Percentiles rank a stretch among this genome's conserved stretches.
phyloP scores from a whole-genome alignment of 306 rosid genomes.

The Cucumis cinereus region DNA sequence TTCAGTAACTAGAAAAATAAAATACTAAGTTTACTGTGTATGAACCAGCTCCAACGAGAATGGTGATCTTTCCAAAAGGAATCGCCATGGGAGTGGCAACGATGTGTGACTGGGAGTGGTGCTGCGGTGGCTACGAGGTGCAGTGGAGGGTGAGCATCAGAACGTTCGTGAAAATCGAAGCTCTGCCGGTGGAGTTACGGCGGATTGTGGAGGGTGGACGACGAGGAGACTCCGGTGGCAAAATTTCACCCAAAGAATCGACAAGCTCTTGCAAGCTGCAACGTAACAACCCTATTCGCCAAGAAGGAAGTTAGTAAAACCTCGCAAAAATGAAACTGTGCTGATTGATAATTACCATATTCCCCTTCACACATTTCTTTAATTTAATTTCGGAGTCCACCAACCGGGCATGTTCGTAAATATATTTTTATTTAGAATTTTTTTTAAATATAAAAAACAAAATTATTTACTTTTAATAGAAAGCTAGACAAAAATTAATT shows the following conservation, averaged over 20 bases:
- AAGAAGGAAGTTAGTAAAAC: background rate
- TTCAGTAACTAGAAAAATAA: background rate
- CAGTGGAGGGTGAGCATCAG: slow-evolving; percentile 20
- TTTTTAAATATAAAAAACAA: too few species aligned
- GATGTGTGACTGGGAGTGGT: background rate
- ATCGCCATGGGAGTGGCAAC: slow-evolving; percentile 44
- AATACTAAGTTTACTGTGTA: slow-evolving; percentile 11
- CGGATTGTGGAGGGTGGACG: background rate
- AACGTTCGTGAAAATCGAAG: background rate
- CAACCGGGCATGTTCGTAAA: too few species aligned
- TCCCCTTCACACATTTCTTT: background rate
- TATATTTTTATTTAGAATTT: too few species aligned
- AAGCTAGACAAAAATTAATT: too few species aligned
- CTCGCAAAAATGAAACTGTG: background rate
- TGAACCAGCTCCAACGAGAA: slow-evolving; percentile 88
- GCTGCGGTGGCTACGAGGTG: slow-evolving; percentile 1
- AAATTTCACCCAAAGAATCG: background rate
- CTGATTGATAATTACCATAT: background rate
- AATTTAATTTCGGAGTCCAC: too few species aligned
- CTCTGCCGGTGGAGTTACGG: background rate
- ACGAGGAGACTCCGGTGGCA: background rate
- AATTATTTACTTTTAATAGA: too few species aligned
- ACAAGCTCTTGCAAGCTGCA: background rate
- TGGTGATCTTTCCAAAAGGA: slow-evolving; percentile 60
- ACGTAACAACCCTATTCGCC: slow-evolving; percentile 6